These are phyloP conservation scores for Chimonanthus salicifolius DNA, from an alignment of 164 flowering plant species.

Conservation along the genomic window DNA sequence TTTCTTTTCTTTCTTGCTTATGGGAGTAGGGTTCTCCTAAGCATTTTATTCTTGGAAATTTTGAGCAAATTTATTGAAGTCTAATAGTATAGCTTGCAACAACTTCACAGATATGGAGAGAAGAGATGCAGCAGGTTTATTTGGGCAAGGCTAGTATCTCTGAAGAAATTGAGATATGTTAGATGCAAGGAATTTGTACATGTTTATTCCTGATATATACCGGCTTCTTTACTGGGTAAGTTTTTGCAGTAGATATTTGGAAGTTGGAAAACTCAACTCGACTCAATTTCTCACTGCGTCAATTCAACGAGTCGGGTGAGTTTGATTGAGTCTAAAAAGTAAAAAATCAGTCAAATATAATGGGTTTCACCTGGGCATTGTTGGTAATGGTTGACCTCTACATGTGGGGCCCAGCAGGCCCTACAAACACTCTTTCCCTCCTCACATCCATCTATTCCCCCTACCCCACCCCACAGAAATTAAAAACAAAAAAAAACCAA, in stretches of 20 bases:
- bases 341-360: too few species aligned
- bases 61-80: too few species aligned
- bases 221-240: slow-evolving; percentile 13
- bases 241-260: neutral
- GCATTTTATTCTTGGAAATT: too few species aligned
- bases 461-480: too few species aligned
- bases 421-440: too few species aligned
- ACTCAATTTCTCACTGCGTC: too few species aligned
- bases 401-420: too few species aligned
- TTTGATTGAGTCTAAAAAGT: neutral
- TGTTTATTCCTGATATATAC: slow-evolving; percentile 2
- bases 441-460: too few species aligned
- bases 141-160: slow-evolving; percentile 58
- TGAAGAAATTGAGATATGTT: slow-evolving; percentile 35
- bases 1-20: neutral
- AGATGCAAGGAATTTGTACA: slow-evolving; percentile 6
- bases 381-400: too few species aligned
- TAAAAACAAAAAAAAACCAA: too few species aligned
- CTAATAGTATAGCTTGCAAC: too few species aligned
- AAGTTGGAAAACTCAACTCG: neutral
- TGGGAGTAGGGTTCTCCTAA: neutral
- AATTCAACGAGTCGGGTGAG: neutral
- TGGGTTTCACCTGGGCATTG: too few species aligned
- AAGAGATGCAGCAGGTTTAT: slow-evolving; percentile 89
- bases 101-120: slow-evolving; percentile 72